These are phyloP conservation scores for Begonia loranthoides DNA, from an alignment of 306 rosid species.

Conservation along the genomic window DNA sequence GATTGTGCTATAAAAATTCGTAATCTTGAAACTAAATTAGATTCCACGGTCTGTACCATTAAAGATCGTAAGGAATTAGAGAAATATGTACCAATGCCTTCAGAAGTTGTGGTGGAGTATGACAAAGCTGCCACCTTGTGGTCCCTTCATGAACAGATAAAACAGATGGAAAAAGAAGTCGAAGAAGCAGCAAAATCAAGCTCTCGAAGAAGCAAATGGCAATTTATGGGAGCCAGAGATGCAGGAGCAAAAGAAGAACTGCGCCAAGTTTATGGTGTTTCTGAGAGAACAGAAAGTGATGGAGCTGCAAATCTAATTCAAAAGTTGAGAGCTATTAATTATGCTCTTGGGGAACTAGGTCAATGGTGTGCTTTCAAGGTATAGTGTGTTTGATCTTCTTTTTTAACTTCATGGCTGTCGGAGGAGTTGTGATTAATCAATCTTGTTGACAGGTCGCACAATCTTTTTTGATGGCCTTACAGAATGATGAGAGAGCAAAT, in stretches of 20 bases:
- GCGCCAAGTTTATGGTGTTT: slow-evolving; percentile 97
- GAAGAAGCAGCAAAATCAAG: slow-evolving; percentile 95
- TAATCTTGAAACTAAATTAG: slow-evolving; percentile 96
- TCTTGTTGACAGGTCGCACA: slow-evolving; percentile 66
- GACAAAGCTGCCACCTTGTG: slow-evolving; percentile 91
- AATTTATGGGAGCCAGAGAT: slow-evolving; percentile 99
- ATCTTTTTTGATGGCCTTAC: slow-evolving; percentile 88
- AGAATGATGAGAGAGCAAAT: slow-evolving; percentile 96
- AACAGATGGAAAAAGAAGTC: slow-evolving; percentile 89
- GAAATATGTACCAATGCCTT: slow-evolving; percentile 96
- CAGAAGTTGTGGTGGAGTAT: slow-evolving; percentile 80
- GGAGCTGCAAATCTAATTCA: slow-evolving; percentile 96
- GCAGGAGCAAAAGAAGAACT: slow-evolving; percentile 97
- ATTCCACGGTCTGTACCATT: slow-evolving; percentile 87
- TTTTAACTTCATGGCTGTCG: slow-evolving; percentile 8
- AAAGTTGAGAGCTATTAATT: slow-evolving; percentile 92
- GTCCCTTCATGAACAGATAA: slow-evolving; percentile 92
- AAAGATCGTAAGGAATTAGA: slow-evolving; percentile 97
- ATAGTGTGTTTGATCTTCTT: slow-evolving; percentile 5
- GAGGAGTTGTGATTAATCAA: slow-evolving; percentile 1
- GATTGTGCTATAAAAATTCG: slow-evolving; percentile 98
- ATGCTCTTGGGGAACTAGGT: slow-evolving; percentile 97
- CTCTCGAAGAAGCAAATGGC: slow-evolving; percentile 98
- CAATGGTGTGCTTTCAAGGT: slow-evolving; percentile 99
- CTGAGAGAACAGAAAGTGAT: slow-evolving; percentile 97